These are phyloP conservation scores for Oryza meyeriana DNA, from an alignment of 176 grass and related monocot species.

Conservation along the genomic window DNA sequence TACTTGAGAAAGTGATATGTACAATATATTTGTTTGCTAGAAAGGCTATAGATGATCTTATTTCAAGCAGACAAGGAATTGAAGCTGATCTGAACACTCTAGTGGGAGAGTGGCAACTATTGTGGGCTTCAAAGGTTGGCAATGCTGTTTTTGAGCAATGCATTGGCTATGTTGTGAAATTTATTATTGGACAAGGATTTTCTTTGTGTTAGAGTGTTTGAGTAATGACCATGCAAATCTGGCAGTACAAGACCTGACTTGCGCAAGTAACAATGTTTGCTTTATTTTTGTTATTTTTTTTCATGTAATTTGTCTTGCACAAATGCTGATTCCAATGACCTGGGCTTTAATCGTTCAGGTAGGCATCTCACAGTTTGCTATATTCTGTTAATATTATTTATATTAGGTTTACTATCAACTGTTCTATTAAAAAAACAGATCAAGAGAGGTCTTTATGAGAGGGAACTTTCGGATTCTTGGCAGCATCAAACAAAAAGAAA, in stretches of 20 bases:
- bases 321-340: not conserved
- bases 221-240: not conserved
- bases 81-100: slow-evolving; percentile 51
- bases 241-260: not conserved
- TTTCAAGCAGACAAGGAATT: slow-evolving; percentile 36
- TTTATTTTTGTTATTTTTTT: not conserved
- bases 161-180: slow-evolving; percentile 5
- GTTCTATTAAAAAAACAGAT: not conserved
- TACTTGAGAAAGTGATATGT: slow-evolving; percentile 9
- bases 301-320: not conserved
- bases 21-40: slow-evolving; percentile 27
- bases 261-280: not conserved
- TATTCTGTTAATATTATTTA: not conserved
- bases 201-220: not conserved
- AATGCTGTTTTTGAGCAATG: not conserved
- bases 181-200: not conserved
- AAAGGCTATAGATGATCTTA: slow-evolving; percentile 71
- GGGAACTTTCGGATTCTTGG: not conserved
- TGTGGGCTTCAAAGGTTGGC: slow-evolving; percentile 67
- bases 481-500: not conserved
- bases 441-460: not conserved
- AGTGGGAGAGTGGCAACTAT: slow-evolving; percentile 82
- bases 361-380: not conserved
- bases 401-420: not conserved
- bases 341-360: not conserved